These are phyloP conservation scores for Hyparrhenia diplandra DNA, from an alignment of 176 grass and related monocot species.

Conservation along the genomic window DNA sequence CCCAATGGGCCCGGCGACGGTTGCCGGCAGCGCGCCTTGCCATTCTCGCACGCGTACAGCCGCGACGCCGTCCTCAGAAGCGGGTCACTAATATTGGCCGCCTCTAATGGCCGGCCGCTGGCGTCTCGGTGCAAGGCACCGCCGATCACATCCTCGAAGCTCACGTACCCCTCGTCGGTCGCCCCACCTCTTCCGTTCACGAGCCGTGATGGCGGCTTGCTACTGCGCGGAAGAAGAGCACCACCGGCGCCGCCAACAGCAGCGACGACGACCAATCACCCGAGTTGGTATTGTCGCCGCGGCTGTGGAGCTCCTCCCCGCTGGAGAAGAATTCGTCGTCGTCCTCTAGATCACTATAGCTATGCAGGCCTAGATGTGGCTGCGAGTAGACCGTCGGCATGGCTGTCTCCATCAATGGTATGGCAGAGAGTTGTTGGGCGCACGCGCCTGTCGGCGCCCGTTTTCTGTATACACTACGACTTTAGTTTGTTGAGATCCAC, in stretches of 20 bases:
- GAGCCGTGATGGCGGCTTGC: background rate
- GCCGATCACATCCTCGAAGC: conserved; percentile 34
- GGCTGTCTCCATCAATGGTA: no score
- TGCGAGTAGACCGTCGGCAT: background rate
- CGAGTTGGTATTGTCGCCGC: background rate
- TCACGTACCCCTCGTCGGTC: conserved; percentile 19
- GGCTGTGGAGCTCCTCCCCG: background rate
- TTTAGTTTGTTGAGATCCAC: no score
- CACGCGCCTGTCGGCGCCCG: no score
- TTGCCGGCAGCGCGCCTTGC: background rate
- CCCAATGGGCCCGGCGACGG: conserved; percentile 12
- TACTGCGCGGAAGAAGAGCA: background rate
- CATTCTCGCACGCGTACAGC: background rate
- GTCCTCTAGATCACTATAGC: background rate
- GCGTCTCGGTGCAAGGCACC: background rate
- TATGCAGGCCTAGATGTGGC: background rate
- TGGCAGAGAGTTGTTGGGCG: no score
- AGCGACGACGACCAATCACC: no score
- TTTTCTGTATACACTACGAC: no score
- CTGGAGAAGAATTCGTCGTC: background rate
- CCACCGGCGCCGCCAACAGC: no score
- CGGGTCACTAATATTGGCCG: background rate
- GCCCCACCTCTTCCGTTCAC: no score
- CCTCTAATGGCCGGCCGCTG: background rate
- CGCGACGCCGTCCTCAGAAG: background rate